phyloP scores from a whole-genome alignment of 257 asterid species.

The Jaltomata sinuosa region DNA sequence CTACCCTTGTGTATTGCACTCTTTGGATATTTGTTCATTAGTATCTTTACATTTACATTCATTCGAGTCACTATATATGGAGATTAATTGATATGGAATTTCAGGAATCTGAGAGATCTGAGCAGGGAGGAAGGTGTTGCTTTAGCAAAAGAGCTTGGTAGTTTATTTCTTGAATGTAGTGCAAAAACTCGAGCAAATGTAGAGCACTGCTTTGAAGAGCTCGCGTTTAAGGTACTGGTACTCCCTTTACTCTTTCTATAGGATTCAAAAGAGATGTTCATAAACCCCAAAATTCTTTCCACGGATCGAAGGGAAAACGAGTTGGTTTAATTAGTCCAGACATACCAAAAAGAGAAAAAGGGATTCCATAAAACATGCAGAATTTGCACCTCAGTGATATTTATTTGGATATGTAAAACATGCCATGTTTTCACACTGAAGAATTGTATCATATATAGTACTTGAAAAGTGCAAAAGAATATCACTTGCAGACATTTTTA shows the following conservation, averaged over 20 bases:
- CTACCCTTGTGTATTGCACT: not conserved
- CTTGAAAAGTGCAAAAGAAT: not conserved
- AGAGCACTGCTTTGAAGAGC: slow-evolving; percentile 51
- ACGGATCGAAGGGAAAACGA: not conserved
- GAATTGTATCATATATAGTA: not conserved
- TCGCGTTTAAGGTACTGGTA: slow-evolving; percentile 36
- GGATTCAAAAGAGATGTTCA: not conserved
- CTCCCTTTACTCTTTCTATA: not conserved
- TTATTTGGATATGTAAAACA: too few species aligned
- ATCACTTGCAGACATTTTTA: not conserved
- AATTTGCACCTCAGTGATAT: not conserved
- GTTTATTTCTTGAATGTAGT: slow-evolving; percentile 54
- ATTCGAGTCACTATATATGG: not conserved
- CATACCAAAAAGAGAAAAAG: not conserved
- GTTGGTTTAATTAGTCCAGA: not conserved
- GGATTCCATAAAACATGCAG: not conserved
- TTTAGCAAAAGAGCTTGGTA: slow-evolving; percentile 52
- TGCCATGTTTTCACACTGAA: too few species aligned
- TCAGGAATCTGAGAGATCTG: slow-evolving; percentile 54
- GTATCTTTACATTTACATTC: not conserved
- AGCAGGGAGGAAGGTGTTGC: slow-evolving; percentile 52
- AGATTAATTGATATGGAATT: not conserved
- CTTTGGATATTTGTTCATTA: not conserved
- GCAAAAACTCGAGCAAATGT: slow-evolving; percentile 56
- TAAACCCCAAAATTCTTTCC: not conserved